Conservation (phyloP, 768 basidiomycete genomes). For the Lactarius sanguifluus region DNA sequence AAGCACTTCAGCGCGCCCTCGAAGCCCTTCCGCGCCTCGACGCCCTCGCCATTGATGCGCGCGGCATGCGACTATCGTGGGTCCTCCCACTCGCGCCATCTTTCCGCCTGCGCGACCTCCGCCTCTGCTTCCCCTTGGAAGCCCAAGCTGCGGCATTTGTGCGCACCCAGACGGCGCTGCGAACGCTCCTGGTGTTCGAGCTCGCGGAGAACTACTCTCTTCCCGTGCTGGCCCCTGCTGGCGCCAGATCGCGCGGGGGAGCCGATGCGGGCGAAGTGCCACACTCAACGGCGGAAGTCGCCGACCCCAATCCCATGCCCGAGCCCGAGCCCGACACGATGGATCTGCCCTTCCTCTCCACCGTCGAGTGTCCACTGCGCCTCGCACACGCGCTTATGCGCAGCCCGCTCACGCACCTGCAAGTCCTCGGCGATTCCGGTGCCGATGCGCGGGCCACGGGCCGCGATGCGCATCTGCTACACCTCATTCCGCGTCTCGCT, state of each 20-base stretch:
- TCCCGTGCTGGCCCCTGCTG: background rate
- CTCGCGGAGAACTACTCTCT: constrained; percentile 17
- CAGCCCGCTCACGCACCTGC: constrained; percentile 47
- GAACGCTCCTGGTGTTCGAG: constrained; percentile 37
- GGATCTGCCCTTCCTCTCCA: constrained; percentile 42
- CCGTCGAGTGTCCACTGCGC: constrained; percentile 48
- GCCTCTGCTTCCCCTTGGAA: constrained; percentile 53
- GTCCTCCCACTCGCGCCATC: constrained; percentile 42
- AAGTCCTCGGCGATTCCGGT: constrained; percentile 41
- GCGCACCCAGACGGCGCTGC: constrained; percentile 45
- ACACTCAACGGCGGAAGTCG: background rate
- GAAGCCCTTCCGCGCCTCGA: constrained; percentile 47
- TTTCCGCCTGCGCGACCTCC: constrained; percentile 52
- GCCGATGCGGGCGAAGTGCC: background rate
- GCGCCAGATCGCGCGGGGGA: background rate
- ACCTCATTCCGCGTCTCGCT: constrained; percentile 14
- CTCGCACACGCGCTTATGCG: constrained; percentile 44
- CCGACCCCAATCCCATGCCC: background rate
- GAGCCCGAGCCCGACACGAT: constrained; percentile 2
- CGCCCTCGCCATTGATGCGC: constrained; percentile 41
- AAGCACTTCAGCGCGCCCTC: constrained; percentile 44
- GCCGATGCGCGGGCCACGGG: constrained; percentile 31
- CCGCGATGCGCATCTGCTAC: constrained; percentile 38
- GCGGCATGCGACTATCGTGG: constrained; percentile 40
- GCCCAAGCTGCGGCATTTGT: constrained; percentile 48